Base-by-base conservation (phyloP, 2,329 filamentous ascomycete species). In the Cladosporium oxysporum region DNA sequence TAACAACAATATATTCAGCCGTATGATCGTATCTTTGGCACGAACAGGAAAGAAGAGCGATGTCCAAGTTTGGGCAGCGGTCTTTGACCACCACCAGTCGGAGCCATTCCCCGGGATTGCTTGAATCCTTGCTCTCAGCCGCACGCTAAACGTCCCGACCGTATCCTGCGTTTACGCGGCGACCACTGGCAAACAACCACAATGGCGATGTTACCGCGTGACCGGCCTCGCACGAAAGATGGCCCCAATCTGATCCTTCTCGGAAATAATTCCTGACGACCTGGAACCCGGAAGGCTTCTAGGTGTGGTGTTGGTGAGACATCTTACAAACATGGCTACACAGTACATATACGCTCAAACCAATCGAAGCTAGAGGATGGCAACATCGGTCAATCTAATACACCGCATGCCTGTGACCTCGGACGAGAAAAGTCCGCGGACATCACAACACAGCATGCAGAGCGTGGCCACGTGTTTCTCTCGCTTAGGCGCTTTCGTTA, bases 101-200 rank as follows among this genome's bases (percentile, higher is more conserved):
- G 41, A 23, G 41, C 41, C 41, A 47, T 47, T 44, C 11, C 37
- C 35, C 35, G 35, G 35, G 35, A 23, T 41, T 49, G 37, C 18
- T 14, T 14, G n/a, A 59, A 49, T 61, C 41, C 58, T 61, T 47
- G 58, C 47, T 28, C 58, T 61, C 58, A 61, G 58, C 58, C 58
- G 58, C 58, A 61, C 58, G 21, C 23, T 35, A 37, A 16, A 7
- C 18, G 18, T 11, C 8, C n/a, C 41, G n/a, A 23, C 41, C 23
- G 49, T 52, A 41, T 41, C 33, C 21, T 58, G 21, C 55, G 31
- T 26, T 33, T 33, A 58, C 55, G 55, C 55, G 31, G 33, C 21
- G 29, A 58, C 31, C 55, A 18, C 55, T 23, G 14, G 21, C 21
- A 37, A 23, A 18, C 18, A 58, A 35, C 21, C 12, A 37, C 21